These are phyloP conservation scores for Fusarium clavum DNA, from an alignment of 2,329 filamentous ascomycete species.

Conservation along the genomic window DNA sequence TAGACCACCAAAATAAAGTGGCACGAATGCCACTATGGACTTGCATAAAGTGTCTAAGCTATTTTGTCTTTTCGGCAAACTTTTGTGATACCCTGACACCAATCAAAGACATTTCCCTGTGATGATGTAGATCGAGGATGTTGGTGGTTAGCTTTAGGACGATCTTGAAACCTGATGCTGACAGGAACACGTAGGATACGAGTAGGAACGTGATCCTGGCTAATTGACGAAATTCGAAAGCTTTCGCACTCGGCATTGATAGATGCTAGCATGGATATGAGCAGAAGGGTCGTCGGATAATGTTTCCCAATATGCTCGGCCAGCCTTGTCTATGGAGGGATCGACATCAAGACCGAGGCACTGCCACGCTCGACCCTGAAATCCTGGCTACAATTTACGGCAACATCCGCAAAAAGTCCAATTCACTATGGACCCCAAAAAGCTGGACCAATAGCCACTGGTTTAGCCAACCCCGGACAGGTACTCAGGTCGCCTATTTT, in stretches of 20 bases:
- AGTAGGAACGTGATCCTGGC: background rate
- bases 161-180: background rate
- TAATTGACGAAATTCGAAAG: rapidly evolving
- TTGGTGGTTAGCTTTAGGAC: background rate
- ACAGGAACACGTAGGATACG: background rate
- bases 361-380: background rate
- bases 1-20: background rate
- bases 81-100: background rate
- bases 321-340: background rate
- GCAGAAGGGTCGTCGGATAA: background rate
- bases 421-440: background rate
- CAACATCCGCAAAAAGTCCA: background rate
- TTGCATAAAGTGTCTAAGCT: background rate
- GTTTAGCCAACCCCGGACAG: background rate
- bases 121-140: background rate
- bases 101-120: background rate
- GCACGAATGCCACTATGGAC: background rate
- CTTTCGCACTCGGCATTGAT: background rate
- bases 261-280: background rate
- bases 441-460: background rate
- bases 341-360: background rate
- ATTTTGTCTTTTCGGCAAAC: background rate
- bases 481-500: background rate
- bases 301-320: background rate
- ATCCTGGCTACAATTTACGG: background rate